Base-by-base conservation (phyloP, 2,329 filamentous ascomycete genomes). In the Thelonectria discophora region DNA sequence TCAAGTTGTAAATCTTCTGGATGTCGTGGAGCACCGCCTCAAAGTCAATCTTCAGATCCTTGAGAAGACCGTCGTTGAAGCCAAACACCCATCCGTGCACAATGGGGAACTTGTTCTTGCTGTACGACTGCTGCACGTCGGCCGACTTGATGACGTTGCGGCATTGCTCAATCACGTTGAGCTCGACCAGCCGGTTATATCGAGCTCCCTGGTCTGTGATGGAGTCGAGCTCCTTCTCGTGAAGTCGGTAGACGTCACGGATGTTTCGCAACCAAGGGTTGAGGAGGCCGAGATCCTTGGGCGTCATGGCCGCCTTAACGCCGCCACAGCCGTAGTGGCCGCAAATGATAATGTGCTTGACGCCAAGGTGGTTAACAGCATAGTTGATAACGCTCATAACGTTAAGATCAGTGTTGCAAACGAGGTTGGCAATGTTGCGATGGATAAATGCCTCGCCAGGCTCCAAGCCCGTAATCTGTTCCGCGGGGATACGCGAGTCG, bases 381-480 rank as follows among this genome's bases (percentile, higher is more conserved):
- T 93, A 97, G 75, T 95, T 89, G 78, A 97, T 92, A 71, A 97
- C 93, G 75, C 86, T 86, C 76, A 92, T 88, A 51, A 89, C 88
- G 77, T 89, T 93, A 73, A 96, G 85, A 75, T 97, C 94, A 65
- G 88, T 89, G 74, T 89, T 87, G 79, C 88, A 88, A 59, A 97
- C 85, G 67, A 96, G 84, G 82, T 97, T 97, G 79, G 93, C 93
- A 77, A 97, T 97, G 75, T 97, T 97, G 78, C 94, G 91, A 83
- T 97, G 93, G 69, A 96, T 90, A 77, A 97, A 97, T 72, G 94
- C 90, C 78, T 97, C 92, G 69, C 93, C 93, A n/a, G 93, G 92
- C 73, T 90, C 84, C 58, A 94, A 86, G 67, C 91, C 90, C 48
- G 93, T 88, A 76, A 97, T 88, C 73, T 91, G 91, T 73, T 94